Conservation (phyloP, 2,329 filamentous ascomycete genomes). For the Pseudogymnoascus sp. region DNA sequence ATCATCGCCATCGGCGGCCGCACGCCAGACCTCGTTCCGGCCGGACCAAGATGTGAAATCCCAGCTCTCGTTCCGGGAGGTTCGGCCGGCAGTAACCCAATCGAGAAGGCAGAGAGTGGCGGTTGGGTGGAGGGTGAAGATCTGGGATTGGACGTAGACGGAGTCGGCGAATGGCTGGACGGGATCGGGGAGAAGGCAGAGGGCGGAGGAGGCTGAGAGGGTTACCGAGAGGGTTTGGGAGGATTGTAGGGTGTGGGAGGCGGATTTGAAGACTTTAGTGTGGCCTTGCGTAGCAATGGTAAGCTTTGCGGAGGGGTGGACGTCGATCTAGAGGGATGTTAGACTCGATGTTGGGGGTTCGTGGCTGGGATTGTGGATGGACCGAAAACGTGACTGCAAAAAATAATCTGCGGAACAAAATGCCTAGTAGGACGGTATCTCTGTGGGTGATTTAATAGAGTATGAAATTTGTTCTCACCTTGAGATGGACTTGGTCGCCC, state of each 20-base stretch:
- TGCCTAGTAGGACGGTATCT: neutral
- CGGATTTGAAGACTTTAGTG: constrained; percentile 90
- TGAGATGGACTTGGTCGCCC: constrained; percentile 72
- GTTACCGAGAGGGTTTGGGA: constrained; percentile 47
- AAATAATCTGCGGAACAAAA: neutral
- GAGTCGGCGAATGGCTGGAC: constrained; percentile 84
- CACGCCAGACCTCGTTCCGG: constrained; percentile 76
- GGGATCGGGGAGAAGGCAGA: constrained; percentile 76
- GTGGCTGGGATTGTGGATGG: neutral
- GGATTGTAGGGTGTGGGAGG: constrained; percentile 46
- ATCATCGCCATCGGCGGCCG: constrained; percentile 10
- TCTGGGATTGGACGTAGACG: constrained; percentile 75
- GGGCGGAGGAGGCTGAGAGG: constrained; percentile 42
- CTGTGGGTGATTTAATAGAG: neutral
- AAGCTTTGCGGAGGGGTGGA: constrained; percentile 58
- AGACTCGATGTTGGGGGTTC: neutral
- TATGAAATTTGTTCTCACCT: constrained; percentile 1
- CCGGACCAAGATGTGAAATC: constrained; percentile 70
- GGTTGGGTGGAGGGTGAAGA: constrained; percentile 53
- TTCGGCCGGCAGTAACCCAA: constrained; percentile 87
- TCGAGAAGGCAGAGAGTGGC: constrained; percentile 74
- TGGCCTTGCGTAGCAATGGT: constrained; percentile 66
- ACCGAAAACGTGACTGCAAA: neutral
- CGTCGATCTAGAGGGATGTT: constrained; percentile 39
- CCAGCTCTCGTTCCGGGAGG: constrained; percentile 83